phyloP scores from a whole-genome alignment of 2,329 filamentous ascomycete species.

The Stachybotrys chlorohalonatus region DNA sequence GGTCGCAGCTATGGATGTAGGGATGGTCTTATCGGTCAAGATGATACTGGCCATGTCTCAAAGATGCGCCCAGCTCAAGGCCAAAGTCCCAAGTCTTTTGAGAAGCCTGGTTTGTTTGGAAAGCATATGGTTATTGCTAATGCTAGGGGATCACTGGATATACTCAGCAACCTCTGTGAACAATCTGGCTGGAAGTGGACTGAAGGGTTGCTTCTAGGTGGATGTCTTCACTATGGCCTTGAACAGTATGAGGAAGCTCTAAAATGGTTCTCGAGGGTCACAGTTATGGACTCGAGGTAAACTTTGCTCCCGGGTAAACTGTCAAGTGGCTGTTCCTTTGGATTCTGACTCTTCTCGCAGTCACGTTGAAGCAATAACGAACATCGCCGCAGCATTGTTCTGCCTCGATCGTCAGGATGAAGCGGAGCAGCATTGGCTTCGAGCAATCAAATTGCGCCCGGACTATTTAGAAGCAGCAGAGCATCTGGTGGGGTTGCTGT shows the following conservation, averaged over 20 bases:
- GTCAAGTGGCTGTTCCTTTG: constrained; percentile 17
- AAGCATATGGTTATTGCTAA: constrained; percentile 22
- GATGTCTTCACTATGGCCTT: constrained; percentile 84
- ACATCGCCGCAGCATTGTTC: constrained; percentile 81
- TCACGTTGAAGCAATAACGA: constrained; percentile 89
- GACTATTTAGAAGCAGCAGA: constrained; percentile 93
- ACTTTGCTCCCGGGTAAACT: constrained; percentile 19
- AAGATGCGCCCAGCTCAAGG: too few species aligned
- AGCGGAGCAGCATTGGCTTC: constrained; percentile 77
- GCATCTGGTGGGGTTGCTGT: constrained; percentile 82
- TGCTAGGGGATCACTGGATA: constrained; percentile 60
- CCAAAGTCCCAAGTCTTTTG: constrained; percentile 1
- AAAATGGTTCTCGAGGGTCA: constrained; percentile 62
- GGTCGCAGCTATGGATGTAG: not conserved
- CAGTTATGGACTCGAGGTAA: constrained; percentile 46
- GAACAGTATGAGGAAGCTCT: constrained; percentile 73
- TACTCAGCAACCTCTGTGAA: constrained; percentile 66
- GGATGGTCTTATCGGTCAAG: not conserved
- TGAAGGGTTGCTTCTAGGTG: constrained; percentile 84
- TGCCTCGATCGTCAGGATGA: constrained; percentile 75
- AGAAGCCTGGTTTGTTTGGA: not conserved
- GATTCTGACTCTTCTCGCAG: constrained; percentile 32
- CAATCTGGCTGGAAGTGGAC: constrained; percentile 82
- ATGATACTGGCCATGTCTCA: not conserved
- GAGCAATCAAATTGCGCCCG: constrained; percentile 73